Conservation (phyloP, 768 basidiomycete species). For the Tricholoma sp. region DNA sequence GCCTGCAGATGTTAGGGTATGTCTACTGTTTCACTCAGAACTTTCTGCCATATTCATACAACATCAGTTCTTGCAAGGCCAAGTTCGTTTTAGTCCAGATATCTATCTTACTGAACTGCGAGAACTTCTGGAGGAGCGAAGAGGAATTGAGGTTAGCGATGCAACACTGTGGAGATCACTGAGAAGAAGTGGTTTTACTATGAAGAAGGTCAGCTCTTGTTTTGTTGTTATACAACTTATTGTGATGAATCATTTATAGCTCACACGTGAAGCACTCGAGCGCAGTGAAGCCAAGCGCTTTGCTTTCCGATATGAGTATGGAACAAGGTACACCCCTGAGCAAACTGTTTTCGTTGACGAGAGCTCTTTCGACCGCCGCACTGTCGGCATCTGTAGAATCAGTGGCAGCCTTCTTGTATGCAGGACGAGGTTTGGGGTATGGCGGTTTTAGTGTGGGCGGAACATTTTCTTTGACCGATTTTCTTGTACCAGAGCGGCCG, state of each 20-base stretch:
- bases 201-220: neutral
- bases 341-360: conserved; percentile 33
- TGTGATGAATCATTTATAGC: neutral
- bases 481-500: neutral
- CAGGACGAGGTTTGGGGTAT: neutral
- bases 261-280: conserved; percentile 4
- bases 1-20: neutral
- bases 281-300: conserved; percentile 9
- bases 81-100: neutral
- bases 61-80: neutral
- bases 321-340: conserved; percentile 15
- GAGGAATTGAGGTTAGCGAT: neutral
- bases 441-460: neutral
- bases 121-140: neutral
- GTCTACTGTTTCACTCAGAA: neutral
- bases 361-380: conserved; percentile 24
- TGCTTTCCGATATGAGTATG: conserved; percentile 6
- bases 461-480: neutral
- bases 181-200: neutral
- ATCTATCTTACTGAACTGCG: neutral
- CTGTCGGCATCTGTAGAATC: neutral
- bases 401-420: neutral
- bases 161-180: neutral
- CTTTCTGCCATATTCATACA: neutral
- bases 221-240: no score